phyloP scores from a whole-genome alignment of 2,329 filamentous ascomycete genomes.

The Diaporthe australafricana region DNA sequence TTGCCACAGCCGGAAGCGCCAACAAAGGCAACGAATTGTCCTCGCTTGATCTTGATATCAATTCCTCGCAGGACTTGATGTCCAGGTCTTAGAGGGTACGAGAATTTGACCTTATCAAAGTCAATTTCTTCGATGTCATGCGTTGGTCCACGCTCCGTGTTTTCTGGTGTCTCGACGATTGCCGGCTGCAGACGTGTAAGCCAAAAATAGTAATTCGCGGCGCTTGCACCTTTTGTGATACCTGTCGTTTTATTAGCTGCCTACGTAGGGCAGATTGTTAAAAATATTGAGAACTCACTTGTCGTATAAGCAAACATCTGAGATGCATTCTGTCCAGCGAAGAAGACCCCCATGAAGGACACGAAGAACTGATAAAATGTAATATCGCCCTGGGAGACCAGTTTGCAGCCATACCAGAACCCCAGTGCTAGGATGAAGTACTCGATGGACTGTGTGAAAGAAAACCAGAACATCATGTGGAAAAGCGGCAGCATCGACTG shows the following conservation, averaged over 20 bases:
- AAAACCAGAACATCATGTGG: constrained; percentile 51
- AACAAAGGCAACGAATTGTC: constrained; percentile 47
- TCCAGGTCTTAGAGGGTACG: background rate
- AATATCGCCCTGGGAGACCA: background rate
- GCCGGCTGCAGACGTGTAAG: background rate
- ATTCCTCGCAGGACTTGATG: background rate
- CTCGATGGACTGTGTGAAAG: constrained; percentile 53
- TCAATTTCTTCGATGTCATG: background rate
- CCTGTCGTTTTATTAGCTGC: background rate
- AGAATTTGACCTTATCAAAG: background rate
- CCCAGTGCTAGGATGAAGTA: constrained; percentile 54
- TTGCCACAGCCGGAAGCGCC: constrained; percentile 48
- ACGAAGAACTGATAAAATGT: background rate
- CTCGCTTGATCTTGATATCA: background rate
- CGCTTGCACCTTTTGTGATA: constrained; percentile 1
- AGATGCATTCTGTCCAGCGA: background rate
- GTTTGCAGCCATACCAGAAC: constrained; percentile 48
- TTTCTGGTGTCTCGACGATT: constrained; percentile 6
- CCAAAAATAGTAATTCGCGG: constrained; percentile 3
- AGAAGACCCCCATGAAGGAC: constrained; percentile 6
- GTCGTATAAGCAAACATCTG: background rate
- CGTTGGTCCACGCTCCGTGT: background rate
- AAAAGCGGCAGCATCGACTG: constrained; percentile 49
- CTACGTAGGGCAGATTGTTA: too few relatives aligned
- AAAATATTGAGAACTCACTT: background rate